Percentiles rank a stretch among this genome's conserved stretches.
These are phyloP conservation scores for Hyaloscypha bicolor DNA, from an alignment of 495 filamentous ascomycete genomes.

Conservation along the genomic window DNA sequence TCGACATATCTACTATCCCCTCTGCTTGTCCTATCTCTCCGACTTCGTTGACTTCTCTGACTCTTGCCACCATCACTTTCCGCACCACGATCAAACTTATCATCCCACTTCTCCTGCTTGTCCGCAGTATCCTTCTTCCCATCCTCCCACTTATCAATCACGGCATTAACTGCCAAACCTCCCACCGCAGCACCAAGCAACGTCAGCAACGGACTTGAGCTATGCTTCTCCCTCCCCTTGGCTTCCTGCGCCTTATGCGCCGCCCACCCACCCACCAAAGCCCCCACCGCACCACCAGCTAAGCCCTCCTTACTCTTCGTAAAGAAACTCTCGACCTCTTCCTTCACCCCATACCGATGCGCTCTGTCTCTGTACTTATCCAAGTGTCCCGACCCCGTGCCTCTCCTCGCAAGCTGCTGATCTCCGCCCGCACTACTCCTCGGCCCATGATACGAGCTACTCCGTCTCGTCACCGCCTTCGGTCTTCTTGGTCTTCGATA, in stretches of 20 bases:
- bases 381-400: background rate
- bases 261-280: constrained; percentile 28
- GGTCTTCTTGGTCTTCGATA: constrained; percentile 6
- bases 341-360: constrained; percentile 19
- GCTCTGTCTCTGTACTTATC: constrained; percentile 15
- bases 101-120: constrained; percentile 18
- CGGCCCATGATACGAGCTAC: constrained; percentile 23
- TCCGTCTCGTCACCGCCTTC: constrained; percentile 17
- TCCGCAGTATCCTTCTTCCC: constrained; percentile 12
- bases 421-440: background rate
- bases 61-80: constrained; percentile 1
- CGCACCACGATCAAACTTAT: constrained; percentile 6
- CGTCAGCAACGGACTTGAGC: constrained; percentile 18
- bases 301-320: constrained; percentile 21
- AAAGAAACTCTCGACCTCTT: constrained; percentile 16
- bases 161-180: constrained; percentile 26
- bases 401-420: background rate
- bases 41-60: background rate
- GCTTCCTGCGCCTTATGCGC: constrained; percentile 24
- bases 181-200: constrained; percentile 28
- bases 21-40: constrained; percentile 13
- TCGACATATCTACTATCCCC: background rate
- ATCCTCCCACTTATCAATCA: constrained; percentile 26
- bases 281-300: constrained; percentile 22
- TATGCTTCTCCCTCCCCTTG: constrained; percentile 6